Percentiles rank a stretch among this genome's conserved stretches.
Evolutionary conservation across 257 asterid genomes (phyloP).

Genomic region (Linaria vulgaris): DNA sequence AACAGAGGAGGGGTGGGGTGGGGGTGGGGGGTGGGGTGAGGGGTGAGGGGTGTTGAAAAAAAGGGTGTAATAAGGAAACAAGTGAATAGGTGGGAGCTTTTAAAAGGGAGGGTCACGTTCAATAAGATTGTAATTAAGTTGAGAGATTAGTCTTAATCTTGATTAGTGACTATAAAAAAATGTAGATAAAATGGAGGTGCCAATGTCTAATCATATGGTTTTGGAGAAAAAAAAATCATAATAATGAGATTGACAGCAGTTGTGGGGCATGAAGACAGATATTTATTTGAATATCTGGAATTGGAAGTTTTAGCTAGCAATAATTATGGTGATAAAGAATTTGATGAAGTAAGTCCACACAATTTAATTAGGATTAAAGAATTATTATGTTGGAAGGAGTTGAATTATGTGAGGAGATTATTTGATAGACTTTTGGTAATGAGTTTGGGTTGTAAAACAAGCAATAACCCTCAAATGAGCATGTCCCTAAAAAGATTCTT

Average conservation of each 20-base stretch:
- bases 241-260: conserved; percentile 75
- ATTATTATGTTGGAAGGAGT: conserved; percentile 2
- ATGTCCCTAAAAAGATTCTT: conserved; percentile 25
- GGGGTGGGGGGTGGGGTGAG: conserved; percentile 21
- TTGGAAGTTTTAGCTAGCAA: conserved; percentile 8
- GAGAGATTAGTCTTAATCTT: conserved; percentile 20
- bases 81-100: conserved; percentile 41
- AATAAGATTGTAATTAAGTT: conserved; percentile 28
- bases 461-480: conserved; percentile 4
- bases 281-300: conserved; percentile 72
- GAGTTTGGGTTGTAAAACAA: not conserved
- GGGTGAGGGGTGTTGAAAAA: conserved; percentile 27
- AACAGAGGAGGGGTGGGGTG: conserved; percentile 11
- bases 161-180: conserved; percentile 10
- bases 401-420: not conserved
- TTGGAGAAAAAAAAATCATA: conserved; percentile 36
- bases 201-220: conserved; percentile 37
- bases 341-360: conserved; percentile 29
- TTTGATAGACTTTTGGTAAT: conserved; percentile 9
- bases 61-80: conserved; percentile 50
- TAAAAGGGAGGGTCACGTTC: conserved; percentile 54
- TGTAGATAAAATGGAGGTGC: conserved; percentile 35
- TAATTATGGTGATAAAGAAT: conserved; percentile 18
- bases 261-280: conserved; percentile 69
- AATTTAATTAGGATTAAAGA: conserved; percentile 6